These are phyloP conservation scores for Ambrosia hybrid DNA, from an alignment of 140 eudicot species.

Conservation along the genomic window DNA sequence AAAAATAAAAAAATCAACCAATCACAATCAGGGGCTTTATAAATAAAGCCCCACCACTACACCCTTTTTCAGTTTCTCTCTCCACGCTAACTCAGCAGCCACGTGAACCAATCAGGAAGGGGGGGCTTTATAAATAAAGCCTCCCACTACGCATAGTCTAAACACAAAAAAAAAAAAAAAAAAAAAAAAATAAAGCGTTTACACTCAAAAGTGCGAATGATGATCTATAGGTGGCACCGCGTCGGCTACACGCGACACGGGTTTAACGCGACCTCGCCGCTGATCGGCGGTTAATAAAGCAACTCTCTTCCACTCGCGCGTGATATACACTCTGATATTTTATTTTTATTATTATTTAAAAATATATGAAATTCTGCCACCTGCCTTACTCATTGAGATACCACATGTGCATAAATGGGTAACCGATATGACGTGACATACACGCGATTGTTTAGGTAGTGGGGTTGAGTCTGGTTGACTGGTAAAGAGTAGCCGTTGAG, in stretches of 20 bases:
- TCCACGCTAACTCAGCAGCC: too few relatives aligned
- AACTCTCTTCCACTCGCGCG: background rate
- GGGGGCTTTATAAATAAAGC: too few relatives aligned
- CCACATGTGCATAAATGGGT: constrained; percentile 5
- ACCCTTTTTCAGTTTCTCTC: too few relatives aligned
- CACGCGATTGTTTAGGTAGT: constrained; percentile 14
- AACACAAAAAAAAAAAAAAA: too few relatives aligned
- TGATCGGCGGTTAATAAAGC: background rate
- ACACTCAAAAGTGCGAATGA: background rate
- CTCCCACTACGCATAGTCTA: too few relatives aligned
- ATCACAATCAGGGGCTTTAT: too few relatives aligned
- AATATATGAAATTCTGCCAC: constrained; percentile 12
- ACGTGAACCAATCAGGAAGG: too few relatives aligned
- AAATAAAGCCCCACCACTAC: too few relatives aligned
- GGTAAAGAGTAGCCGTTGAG: constrained; percentile 33
- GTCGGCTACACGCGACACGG: background rate
- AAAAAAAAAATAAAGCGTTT: background rate
- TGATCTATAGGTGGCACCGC: background rate
- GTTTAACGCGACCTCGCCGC: background rate
- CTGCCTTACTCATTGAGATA: background rate
- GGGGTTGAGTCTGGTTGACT: constrained; percentile 12
- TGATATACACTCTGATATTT: background rate
- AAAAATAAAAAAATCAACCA: too few relatives aligned
- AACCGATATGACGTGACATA: background rate
- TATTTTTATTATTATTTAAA: too few relatives aligned